phyloP scores from a whole-genome alignment of 2,329 filamentous ascomycete genomes.

The Aureobasidium sp. region DNA sequence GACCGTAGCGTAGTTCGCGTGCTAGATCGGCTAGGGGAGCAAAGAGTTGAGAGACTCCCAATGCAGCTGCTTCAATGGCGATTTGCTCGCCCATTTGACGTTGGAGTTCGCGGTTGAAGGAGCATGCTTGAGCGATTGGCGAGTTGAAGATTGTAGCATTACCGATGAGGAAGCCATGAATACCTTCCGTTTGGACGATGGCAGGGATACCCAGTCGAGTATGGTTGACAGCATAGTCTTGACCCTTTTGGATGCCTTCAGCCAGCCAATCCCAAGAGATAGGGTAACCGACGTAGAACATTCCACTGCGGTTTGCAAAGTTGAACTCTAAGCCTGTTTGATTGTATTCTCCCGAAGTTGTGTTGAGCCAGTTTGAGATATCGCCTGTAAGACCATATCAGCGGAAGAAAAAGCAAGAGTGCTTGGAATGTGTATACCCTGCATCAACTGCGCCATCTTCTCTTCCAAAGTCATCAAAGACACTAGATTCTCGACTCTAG shows the following conservation, averaged over 20 bases:
- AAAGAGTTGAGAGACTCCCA: slow-evolving; percentile 80
- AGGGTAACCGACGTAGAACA: slow-evolving; percentile 77
- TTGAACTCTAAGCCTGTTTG: slow-evolving; percentile 71
- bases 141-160: slow-evolving; percentile 86
- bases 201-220: slow-evolving; percentile 77
- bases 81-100: slow-evolving; percentile 73
- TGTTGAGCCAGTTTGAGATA: slow-evolving; percentile 77
- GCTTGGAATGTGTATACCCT: slow-evolving; percentile 33
- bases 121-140: slow-evolving; percentile 76
- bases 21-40: slow-evolving; percentile 76
- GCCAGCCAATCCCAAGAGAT: slow-evolving; percentile 70
- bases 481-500: slow-evolving; percentile 72
- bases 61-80: slow-evolving; percentile 68
- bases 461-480: slow-evolving; percentile 79
- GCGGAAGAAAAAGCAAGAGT: background rate
- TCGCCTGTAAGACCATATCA: slow-evolving; percentile 50
- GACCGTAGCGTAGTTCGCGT: slow-evolving; percentile 74
- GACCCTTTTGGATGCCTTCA: slow-evolving; percentile 68
- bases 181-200: slow-evolving; percentile 77
- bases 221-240: slow-evolving; percentile 74
- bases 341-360: slow-evolving; percentile 73
- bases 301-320: slow-evolving; percentile 71
- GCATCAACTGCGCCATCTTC: slow-evolving; percentile 71
- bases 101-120: slow-evolving; percentile 72
- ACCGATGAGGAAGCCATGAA: slow-evolving; percentile 75